Base-by-base conservation (phyloP, 768 basidiomycete genomes). In the Boletus reticulatus region DNA sequence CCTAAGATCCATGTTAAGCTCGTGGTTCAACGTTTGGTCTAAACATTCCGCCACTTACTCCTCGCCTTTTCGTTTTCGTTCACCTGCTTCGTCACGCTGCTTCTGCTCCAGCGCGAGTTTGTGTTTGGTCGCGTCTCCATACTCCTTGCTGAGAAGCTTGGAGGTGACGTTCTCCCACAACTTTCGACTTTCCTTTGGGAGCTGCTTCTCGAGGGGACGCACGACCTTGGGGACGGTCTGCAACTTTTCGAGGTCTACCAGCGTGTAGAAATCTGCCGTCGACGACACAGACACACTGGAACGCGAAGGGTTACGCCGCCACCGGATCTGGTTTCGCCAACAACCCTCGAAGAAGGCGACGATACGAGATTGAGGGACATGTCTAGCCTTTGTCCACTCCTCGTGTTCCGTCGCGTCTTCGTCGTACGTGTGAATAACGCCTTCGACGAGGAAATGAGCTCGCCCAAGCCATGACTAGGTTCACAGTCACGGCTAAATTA, bases 31-130 rank as follows among this genome's bases (percentile, higher is more conserved):
- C 14, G 27, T 14, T 6, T 17, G 1, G 3, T 12, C 16, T 16
- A 20, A 12, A 12, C 44, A 31, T 31, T 31, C 2, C 36, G 48
- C 52, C 10, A 88, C 92, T 77, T 65, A 96, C 92, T 82, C 79
- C 31, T 83, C 70, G 17, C 88, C 91, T 54, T 84, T 88, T 70
- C 79, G 81, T 78, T 92, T 95, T 73, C 93, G 79, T 70, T 93
- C 91, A 12, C 87, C 89, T 7, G 94, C 91, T 32, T 85, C 82
- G 56, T 98, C 94, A 48, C 97, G 77, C 78, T 98, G 97, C 67
- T 70, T 82, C 80, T 98, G 96, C 75, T 99, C 97, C 53, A 99
- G 96, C 6, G 72, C 72, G 50, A 94, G 82, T 79, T 99, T 99
- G 76, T 89, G 83, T 77, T 80, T 89, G 54, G 93, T 98, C 50